Base-by-base conservation (phyloP, 2,329 filamentous ascomycete genomes). In the Cordyceps militaris region DNA sequence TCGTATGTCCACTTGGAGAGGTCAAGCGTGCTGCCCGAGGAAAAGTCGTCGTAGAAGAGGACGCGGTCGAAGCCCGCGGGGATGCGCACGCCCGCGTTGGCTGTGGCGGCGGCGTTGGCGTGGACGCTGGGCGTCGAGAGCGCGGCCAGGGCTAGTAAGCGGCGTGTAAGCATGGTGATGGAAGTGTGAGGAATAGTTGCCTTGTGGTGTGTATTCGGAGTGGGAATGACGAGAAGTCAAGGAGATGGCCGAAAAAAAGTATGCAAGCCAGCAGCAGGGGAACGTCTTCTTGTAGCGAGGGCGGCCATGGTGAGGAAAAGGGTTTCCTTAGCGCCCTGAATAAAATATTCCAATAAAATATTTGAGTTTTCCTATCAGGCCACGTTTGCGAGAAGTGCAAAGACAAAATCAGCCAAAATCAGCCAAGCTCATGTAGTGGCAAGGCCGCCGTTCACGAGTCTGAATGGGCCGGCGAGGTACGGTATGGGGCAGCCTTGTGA, bases 1-100 rank as follows among this genome's bases (percentile, higher is more conserved):
- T 75, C 71, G 52, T 73, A 61, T 30, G 69, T 67, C 77, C 77
- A 80, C 63, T 74, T 77, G 14, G 67, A 64, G 6, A 48, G 32
- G 24, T 56, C 53, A 5, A 56, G 43, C 24, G 66, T 44, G 3
- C 74, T 72, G 4, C 71, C 67, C 23, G 13, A 24, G 6, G 61
- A 61, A 54, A 70, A 70, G 61, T 69, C 63, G 47, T 69, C 67
- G 56, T 66, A 64, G 57, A 70, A 69, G 59, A 69, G 59, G 36
- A 60, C 59, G 16, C 56, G 59, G 4, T 50, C 51, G 61, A 61
- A 67, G 48, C 65, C 66, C 1, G 43, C 8, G 3, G 65, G 62
- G 2, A 61, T n/a, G 5, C 36, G 16, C 4, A 46, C 47, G 40
- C 40, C 48, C 6, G 13, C 11, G 32, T 52, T 21, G 19, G 38